Base-by-base conservation (phyloP, 805 yeast genomes). In the Saccharomycopsis schoenii region DNA sequence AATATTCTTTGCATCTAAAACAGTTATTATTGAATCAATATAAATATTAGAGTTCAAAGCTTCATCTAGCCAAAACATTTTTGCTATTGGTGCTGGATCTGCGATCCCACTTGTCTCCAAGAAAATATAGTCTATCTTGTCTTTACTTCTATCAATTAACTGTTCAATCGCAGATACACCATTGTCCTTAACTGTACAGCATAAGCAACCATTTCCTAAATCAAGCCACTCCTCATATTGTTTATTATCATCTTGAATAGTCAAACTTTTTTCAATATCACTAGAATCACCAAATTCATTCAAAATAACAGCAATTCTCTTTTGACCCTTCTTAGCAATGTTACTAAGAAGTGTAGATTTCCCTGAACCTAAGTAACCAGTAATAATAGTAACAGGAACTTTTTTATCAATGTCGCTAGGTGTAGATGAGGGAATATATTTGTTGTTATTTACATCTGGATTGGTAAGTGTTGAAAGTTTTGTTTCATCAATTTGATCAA, bases 31-130 rank as follows among this genome's bases (percentile, higher is more conserved):
- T 0, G 97, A 97, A 72, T 93, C 98, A 39, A 94, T 85, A 70
- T 89, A 88, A 1, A 94, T 90, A 66, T 84, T 85, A 3, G 96
- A 85, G 15, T 85, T 80, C 61, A 94, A 76, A 0, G 92, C 97
- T 25, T 89, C 93, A 71, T 94, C 99, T 37, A 92, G 78, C 99
- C 99, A 94, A 73, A 94, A 94, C 97, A 93, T 93, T 65, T 85
- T 83, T 4, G 97, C 97, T 34, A 94, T 90, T 0, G 98, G 98
- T 0, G 92, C 97, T 0, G 99, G 99, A 69, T 94, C 98, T 0
- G 99, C 99, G 15, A 94, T 80, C 0, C 99, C 99, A 0, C 97
- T 90, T 0, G 99, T 94, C 70, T 94, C 99, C 59, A 94, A 75
- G 25, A 94, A 71, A n/a, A 94, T 91, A 69, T 93, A 88, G 72